These are phyloP conservation scores for Eucalyptus sideroxylon DNA, from an alignment of 345 rosid genomes.

Conservation along the genomic window DNA sequence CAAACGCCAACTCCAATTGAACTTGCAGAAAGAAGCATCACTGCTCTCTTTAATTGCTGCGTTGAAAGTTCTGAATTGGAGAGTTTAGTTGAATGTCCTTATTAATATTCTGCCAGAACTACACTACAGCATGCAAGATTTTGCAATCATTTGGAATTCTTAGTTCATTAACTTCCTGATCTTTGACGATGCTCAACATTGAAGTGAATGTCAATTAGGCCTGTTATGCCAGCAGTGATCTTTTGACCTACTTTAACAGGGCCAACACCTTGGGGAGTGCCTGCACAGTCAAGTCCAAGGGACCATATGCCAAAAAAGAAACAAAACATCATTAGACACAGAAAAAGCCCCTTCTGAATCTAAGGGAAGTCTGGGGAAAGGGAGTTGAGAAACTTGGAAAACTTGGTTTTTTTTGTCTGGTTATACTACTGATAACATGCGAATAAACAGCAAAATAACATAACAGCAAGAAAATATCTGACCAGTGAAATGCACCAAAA, in stretches of 20 bases:
- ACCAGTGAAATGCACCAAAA: not conserved
- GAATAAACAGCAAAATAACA: not conserved
- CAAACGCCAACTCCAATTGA: not conserved
- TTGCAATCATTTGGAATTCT: not conserved
- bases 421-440: not conserved
- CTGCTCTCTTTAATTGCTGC: not conserved
- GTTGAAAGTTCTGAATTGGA: not conserved
- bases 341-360: not conserved
- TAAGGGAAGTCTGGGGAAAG: not conserved
- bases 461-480: not conserved
- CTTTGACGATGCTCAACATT: constrained; percentile 38
- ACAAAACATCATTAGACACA: not conserved
- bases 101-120: not conserved
- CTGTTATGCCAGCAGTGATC: constrained; percentile 82
- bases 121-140: not conserved
- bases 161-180: constrained; percentile 13
- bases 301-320: not conserved
- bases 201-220: constrained; percentile 50
- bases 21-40: not conserved
- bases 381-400: not conserved
- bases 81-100: not conserved
- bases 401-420: not conserved
- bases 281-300: constrained; percentile 18
- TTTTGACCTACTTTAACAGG: constrained; percentile 80
- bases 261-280: constrained; percentile 91